Base-by-base conservation (phyloP, 2,329 filamentous ascomycete genomes). In the Microsporum audouinii region DNA sequence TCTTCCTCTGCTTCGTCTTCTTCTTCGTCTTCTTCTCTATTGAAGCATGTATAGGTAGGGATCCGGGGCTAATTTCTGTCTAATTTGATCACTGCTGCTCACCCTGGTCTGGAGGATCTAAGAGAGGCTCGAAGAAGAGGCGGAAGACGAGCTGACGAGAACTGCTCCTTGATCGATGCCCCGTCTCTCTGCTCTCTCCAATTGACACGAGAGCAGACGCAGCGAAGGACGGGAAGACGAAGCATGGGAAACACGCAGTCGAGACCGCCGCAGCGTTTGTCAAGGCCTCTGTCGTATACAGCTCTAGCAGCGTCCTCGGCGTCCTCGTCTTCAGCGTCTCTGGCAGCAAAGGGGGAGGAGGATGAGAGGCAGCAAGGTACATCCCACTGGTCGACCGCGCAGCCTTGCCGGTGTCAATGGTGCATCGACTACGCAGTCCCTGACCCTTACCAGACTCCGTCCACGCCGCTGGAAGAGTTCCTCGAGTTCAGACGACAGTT, bases 401-500 rank as follows among this genome's bases (percentile, higher is more conserved):
- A 51, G 47, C 47, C 47, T 51, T 51, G 47, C 47, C 47, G 27
- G 5, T 51, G 47, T 23, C 47, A 51, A 14, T 33, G 47, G 47
- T 51, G 47, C 14, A 12, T 51, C 23, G 47, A 51, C 47, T 33
- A 51, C 14, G 47, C 47, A 5, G 47, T 51, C 17, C 47, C 47
- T 0, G 23, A 51, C 41, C 41, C 41, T 6, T 45, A 45, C 41
- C 41, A 45, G 7, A 45, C 41, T 7, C 41, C 41, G 41, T 45
- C 41, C 5, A 51, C 47, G 29, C 47, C 47, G 47, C 47, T 51
- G 17, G 47, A 33, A 14, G 47, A 51, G 27, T 51, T 51, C 47
- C 27, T 51, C 27, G 47, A 51, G 27, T 51, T 51, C 47, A 51
- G 47, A 33, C 88, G 0, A 66, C 72, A 23, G 79, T 82, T 10